phyloP scores from a whole-genome alignment of 1,284 basidiomycete species.

The Ceratobasidium sp. region DNA sequence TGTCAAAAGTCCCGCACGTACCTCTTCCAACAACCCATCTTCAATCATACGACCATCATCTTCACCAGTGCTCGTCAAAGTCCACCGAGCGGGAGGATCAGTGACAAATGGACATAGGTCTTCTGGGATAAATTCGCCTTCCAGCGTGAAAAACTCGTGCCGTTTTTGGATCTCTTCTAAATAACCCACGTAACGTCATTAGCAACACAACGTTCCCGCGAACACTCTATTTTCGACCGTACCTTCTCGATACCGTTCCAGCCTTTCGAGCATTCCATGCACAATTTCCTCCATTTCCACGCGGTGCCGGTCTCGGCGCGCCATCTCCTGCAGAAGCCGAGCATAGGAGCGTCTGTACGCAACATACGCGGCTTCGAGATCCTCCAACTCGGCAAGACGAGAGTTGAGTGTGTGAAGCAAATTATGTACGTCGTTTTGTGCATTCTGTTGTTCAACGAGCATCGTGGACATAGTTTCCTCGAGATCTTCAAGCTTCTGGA shows the following conservation, averaged over 20 bases:
- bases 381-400: conserved; percentile 65
- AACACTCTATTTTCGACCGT: conserved; percentile 44
- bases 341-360: conserved; percentile 73
- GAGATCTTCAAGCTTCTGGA: conserved; percentile 74
- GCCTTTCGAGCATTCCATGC: conserved; percentile 65
- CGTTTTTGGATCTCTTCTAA: conserved; percentile 71
- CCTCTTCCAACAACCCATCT: conserved; percentile 32
- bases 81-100: conserved; percentile 60
- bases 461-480: conserved; percentile 78
- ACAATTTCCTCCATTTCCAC: conserved; percentile 69
- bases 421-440: conserved; percentile 18
- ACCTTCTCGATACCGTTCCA: conserved; percentile 71
- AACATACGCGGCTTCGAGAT: conserved; percentile 67
- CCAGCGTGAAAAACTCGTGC: conserved; percentile 69
- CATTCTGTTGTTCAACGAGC: conserved; percentile 62
- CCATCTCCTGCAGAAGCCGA: conserved; percentile 73
- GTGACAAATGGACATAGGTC: conserved; percentile 76
- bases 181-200: conserved; percentile 11
- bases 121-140: conserved; percentile 72
- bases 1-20: neutral
- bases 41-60: conserved; percentile 40
- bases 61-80: conserved; percentile 39
- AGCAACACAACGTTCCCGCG: neutral
- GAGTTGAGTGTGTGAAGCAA: conserved; percentile 57
- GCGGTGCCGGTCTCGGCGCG: conserved; percentile 67